Evolutionary conservation across 2,329 filamentous ascomycete genomes (phyloP), one percentile per base, ranked within the genome.

Genomic region (Juglanconis sp.): DNA sequence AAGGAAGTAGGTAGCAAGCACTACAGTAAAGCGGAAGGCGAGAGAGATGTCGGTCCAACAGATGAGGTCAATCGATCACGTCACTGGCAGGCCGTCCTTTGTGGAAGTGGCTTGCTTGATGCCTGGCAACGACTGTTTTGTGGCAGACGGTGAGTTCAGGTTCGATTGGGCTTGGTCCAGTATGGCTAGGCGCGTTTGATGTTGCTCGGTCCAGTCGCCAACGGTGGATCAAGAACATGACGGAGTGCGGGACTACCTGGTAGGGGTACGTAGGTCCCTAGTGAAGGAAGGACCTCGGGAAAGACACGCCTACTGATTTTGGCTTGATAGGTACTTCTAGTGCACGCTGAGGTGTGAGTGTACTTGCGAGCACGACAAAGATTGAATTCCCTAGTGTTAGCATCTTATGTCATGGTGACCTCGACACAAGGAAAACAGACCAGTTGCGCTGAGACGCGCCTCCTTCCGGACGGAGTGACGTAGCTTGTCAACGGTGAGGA

Each of bases 1-100:
- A 24, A 13, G 32, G 13, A 13, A 6, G 42, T 31, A 24, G 13
- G 10, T 15, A 47, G 24, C 10, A 24, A 31, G 15, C n/a, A 5
- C 17, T 24, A 10, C 47, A 32, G 24, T 24, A 24, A 24, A 32
- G 42, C 40, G n/a, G 40, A 32, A 48, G 32, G 40, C 24, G 42
- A 35, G 32, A 47, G 24, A 24, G 24, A 24, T 24, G 24, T 24
- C 24, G 24, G 24, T 24, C 24, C 15, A 17, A 36, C 38, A 50
- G 38, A 51, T 57, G 55, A 57, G 55, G 55, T 57, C 55, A 57
- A 57, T 57, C 35, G 46, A 51, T 57, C 55, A 57, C 55, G 55
- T 57, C 55, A 57, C 47, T 57, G 55, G 53, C 44, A 47, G n/a
- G 44, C 17, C 4, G 30, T 34, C 13, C 47, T 51, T 42, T 50